Conservation (phyloP, 306 rosid species). For the Corylus americana region DNA sequence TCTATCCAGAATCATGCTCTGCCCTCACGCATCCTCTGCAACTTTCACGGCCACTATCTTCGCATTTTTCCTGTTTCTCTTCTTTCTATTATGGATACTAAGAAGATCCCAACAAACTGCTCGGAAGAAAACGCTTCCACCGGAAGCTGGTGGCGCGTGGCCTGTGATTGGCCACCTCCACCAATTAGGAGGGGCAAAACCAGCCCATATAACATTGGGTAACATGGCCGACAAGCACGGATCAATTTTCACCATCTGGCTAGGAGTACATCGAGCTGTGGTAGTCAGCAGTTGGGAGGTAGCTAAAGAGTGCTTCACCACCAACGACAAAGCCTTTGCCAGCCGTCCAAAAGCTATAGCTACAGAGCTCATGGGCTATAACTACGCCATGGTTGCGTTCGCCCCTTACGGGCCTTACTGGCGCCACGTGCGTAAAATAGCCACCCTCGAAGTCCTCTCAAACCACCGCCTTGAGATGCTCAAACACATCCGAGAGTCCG, state of each 20-base stretch:
- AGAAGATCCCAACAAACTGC: too few species aligned
- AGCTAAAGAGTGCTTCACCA: conserved; percentile 33
- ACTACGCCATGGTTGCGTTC: conserved; percentile 29
- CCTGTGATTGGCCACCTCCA: too few species aligned
- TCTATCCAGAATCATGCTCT: too few species aligned
- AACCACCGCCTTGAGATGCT: conserved; percentile 20
- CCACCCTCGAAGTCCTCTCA: conserved; percentile 28
- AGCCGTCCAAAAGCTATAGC: conserved; percentile 31
- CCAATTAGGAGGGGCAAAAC: too few species aligned
- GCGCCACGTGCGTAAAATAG: conserved; percentile 42
- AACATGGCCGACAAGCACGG: too few species aligned
- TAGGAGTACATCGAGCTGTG: conserved; percentile 24
- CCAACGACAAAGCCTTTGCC: conserved; percentile 25
- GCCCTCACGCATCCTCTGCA: too few species aligned
- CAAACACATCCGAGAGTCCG: conserved; percentile 12
- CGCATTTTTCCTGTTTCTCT: too few species aligned
- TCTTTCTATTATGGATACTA: too few species aligned
- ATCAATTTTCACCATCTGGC: conserved; percentile 23
- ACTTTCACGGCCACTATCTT: too few species aligned
- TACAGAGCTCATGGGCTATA: conserved; percentile 27
- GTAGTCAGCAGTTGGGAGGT: conserved; percentile 22
- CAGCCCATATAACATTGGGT: too few species aligned
- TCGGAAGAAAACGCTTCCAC: too few species aligned
- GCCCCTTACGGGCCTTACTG: conserved; percentile 38
- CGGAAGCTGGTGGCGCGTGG: too few species aligned